phyloP scores from a whole-genome alignment of 2,329 filamentous ascomycete genomes.

The Monosporascus sp. region DNA sequence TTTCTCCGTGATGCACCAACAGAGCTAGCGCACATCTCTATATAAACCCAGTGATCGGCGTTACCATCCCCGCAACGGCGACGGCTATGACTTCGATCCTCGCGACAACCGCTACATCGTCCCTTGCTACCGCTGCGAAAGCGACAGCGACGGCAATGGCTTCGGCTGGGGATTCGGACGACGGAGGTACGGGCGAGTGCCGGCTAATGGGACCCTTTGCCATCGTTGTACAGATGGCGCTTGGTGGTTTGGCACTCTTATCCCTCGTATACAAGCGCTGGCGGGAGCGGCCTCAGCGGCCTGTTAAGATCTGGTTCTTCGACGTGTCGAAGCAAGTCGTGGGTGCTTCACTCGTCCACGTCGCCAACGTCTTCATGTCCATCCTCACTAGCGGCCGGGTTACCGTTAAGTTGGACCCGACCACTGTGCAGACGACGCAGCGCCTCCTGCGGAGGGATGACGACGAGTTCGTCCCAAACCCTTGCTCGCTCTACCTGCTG shows the following conservation, averaged over 20 bases:
- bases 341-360: constrained; percentile 83
- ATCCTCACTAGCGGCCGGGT: constrained; percentile 90
- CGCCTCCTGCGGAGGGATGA: constrained; percentile 38
- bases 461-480: constrained; percentile 70
- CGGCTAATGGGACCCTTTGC: constrained; percentile 86
- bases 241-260: constrained; percentile 77
- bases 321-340: constrained; percentile 97
- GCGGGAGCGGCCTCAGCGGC: constrained; percentile 85
- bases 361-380: constrained; percentile 92
- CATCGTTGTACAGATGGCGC: constrained; percentile 79
- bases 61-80: constrained; percentile 12
- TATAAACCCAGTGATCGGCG: constrained; percentile 16
- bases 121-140: constrained; percentile 7
- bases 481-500: constrained; percentile 92
- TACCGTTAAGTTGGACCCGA: constrained; percentile 54
- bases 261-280: constrained; percentile 91
- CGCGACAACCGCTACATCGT: not conserved
- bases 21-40: constrained; percentile 12
- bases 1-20: constrained; percentile 13
- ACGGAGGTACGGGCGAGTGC: constrained; percentile 68
- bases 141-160: constrained; percentile 17
- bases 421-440: constrained; percentile 31
- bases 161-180: constrained; percentile 22
- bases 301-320: constrained; percentile 95
- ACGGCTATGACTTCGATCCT: constrained; percentile 17